phyloP scores from a whole-genome alignment of 352 stramenopile species.

The Phytophthora pini region DNA sequence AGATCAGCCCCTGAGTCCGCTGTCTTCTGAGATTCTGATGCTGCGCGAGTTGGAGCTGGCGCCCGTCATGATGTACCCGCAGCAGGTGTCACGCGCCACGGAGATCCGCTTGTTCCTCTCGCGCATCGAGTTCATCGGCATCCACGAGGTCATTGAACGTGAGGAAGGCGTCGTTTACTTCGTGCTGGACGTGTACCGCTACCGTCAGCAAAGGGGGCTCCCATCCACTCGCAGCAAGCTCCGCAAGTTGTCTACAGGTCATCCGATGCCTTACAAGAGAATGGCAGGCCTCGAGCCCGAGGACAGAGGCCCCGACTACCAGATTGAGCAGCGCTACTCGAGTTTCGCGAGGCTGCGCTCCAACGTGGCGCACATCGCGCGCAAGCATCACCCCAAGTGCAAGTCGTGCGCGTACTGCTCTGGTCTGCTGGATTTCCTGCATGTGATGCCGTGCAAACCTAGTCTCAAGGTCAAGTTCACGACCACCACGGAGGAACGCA shows the following conservation, averaged over 20 bases:
- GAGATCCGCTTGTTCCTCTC: slow-evolving; percentile 63
- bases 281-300: slow-evolving; percentile 17
- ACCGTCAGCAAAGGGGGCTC: slow-evolving; percentile 59
- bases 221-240: slow-evolving; percentile 36
- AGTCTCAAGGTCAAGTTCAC: slow-evolving; percentile 61
- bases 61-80: slow-evolving; percentile 50
- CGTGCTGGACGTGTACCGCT: slow-evolving; percentile 66
- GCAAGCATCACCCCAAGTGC: slow-evolving; percentile 58
- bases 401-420: slow-evolving; percentile 56
- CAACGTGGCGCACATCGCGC: slow-evolving; percentile 51
- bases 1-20: slow-evolving; percentile 9
- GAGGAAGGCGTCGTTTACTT: slow-evolving; percentile 66
- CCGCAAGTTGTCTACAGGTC: slow-evolving; percentile 22
- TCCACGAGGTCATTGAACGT: slow-evolving; percentile 52
- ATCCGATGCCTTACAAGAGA: slow-evolving; percentile 10
- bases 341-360: slow-evolving; percentile 60
- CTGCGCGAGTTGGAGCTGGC: slow-evolving; percentile 51
- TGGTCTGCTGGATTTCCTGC: slow-evolving; percentile 52
- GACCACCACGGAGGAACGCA: slow-evolving; percentile 49
- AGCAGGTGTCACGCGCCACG: slow-evolving; percentile 61
- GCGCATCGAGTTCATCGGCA: slow-evolving; percentile 65
- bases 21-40: slow-evolving; percentile 34
- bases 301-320: slow-evolving; percentile 51
- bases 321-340: slow-evolving; percentile 73
- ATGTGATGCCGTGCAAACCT: slow-evolving; percentile 44